Percentiles rank a stretch among this genome's conserved stretches.
phyloP scores from a whole-genome alignment of 371 early-diverging fungal genomes.

The Haplosporangium sp. region DNA sequence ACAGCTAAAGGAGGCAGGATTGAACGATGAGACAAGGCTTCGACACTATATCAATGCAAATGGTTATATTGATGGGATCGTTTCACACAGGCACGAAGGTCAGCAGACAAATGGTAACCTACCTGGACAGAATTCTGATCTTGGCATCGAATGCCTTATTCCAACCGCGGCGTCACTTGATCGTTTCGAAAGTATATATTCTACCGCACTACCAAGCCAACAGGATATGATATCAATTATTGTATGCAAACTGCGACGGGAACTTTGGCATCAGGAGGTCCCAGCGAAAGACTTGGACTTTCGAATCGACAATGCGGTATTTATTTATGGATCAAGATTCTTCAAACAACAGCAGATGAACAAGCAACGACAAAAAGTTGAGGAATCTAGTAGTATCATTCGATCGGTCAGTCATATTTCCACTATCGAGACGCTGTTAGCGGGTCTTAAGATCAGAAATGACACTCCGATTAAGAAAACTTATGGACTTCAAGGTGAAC shows the following conservation, averaged over 20 bases:
- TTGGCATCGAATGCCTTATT: neutral
- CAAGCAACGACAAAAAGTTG: neutral
- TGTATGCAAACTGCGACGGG: constrained; percentile 14
- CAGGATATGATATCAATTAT: constrained; percentile 28
- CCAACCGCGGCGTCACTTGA: neutral
- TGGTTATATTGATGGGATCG: neutral
- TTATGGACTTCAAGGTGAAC: constrained; percentile 25
- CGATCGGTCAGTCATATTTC: neutral
- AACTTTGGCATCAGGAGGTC: constrained; percentile 12
- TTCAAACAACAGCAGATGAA: neutral
- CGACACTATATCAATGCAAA: neutral
- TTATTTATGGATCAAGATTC: constrained; percentile 12
- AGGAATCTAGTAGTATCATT: neutral
- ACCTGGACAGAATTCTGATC: neutral
- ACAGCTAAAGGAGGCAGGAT: neutral
- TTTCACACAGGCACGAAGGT: neutral
- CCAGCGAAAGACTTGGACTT: neutral
- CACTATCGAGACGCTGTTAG: constrained; percentile 1
- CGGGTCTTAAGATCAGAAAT: constrained; percentile 11
- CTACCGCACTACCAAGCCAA: neutral
- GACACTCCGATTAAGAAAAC: constrained; percentile 2
- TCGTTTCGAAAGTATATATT: neutral
- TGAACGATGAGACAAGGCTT: constrained; percentile 1
- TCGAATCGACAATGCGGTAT: neutral
- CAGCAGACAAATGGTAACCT: neutral